Percentiles rank a stretch among this genome's conserved stretches.
phyloP scores from a whole-genome alignment of 1,139 yeast genomes.

The Kodamaea plutei region DNA sequence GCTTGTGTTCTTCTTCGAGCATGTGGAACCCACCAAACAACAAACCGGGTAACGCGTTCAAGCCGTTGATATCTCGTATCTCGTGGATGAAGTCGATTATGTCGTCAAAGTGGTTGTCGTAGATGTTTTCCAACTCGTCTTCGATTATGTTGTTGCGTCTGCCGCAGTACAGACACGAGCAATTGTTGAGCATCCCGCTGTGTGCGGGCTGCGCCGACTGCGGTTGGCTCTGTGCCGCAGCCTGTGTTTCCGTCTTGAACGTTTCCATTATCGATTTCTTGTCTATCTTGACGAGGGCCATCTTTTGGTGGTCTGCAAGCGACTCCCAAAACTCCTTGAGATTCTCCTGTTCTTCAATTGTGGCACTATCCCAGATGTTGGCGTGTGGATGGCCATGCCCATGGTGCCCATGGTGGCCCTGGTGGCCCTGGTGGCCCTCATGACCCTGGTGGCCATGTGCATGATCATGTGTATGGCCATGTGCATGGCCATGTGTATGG shows the following conservation, averaged over 20 bases:
- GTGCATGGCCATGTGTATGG: too few relatives aligned
- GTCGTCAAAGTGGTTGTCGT: conserved; percentile 58
- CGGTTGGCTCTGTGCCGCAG: conserved; percentile 24
- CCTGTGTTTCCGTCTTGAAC: conserved; percentile 40
- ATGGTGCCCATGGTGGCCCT: conserved; percentile 11
- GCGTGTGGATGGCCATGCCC: conserved; percentile 13
- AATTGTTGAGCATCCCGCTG: conserved; percentile 19
- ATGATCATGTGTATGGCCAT: too few relatives aligned
- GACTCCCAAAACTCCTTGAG: conserved; percentile 69
- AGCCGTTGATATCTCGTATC: conserved; percentile 38
- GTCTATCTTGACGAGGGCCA: conserved; percentile 61
- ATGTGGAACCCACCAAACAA: conserved; percentile 40
- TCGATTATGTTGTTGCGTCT: conserved; percentile 70
- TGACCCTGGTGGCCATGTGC: conserved; percentile 11
- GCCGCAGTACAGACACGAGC: conserved; percentile 81
- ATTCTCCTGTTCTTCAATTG: conserved; percentile 56
- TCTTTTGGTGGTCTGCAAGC: conserved; percentile 56
- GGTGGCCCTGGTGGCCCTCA: conserved; percentile 11
- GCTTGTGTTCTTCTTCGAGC: conserved; percentile 35
- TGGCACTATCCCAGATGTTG: conserved; percentile 56
- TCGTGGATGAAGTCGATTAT: conserved; percentile 39
- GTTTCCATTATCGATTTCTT: conserved; percentile 65
- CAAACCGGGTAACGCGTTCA: conserved; percentile 38
- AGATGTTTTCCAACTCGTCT: conserved; percentile 59
- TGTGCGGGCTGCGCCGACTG: conserved; percentile 24